phyloP scores from a whole-genome alignment of 768 basidiomycete genomes.

The Paxillus involutus region DNA sequence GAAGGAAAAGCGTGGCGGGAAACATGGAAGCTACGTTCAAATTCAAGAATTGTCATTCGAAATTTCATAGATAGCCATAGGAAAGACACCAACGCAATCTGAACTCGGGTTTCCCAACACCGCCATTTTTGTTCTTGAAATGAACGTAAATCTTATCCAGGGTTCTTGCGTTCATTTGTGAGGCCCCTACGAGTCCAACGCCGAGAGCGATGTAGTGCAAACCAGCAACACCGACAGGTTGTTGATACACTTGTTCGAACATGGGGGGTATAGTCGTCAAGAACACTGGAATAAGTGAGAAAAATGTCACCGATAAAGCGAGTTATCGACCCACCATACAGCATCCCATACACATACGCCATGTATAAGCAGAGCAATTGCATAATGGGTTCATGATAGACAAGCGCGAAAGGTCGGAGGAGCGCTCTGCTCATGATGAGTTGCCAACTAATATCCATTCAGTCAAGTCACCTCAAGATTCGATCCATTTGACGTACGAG shows the following conservation, averaged over 20 bases:
- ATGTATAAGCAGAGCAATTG: too few relatives aligned
- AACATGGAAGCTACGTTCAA: constrained; percentile 51
- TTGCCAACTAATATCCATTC: constrained; percentile 42
- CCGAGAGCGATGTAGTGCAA: constrained; percentile 75
- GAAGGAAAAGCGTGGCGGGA: constrained; percentile 57
- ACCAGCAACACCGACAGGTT: constrained; percentile 58
- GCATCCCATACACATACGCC: constrained; percentile 62
- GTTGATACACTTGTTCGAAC: constrained; percentile 52
- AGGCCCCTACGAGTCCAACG: constrained; percentile 52
- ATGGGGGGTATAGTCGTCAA: constrained; percentile 64
- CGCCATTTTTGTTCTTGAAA: constrained; percentile 51
- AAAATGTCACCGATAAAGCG: not conserved
- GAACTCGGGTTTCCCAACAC: constrained; percentile 55
- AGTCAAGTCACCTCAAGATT: not conserved
- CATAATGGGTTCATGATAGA: too few relatives aligned
- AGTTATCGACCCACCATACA: constrained; percentile 46
- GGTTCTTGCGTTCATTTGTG: constrained; percentile 52
- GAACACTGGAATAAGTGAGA: constrained; percentile 47
- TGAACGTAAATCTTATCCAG: constrained; percentile 57
- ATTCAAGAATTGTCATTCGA: not conserved
- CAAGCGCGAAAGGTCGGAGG: constrained; percentile 7
- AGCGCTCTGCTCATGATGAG: constrained; percentile 52
- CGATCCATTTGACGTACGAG: not conserved
- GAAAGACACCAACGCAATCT: constrained; percentile 40
- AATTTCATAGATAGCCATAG: not conserved